These are phyloP conservation scores for Pachysandra terminalis DNA, from an alignment of 164 flowering plant genomes.

Conservation along the genomic window DNA sequence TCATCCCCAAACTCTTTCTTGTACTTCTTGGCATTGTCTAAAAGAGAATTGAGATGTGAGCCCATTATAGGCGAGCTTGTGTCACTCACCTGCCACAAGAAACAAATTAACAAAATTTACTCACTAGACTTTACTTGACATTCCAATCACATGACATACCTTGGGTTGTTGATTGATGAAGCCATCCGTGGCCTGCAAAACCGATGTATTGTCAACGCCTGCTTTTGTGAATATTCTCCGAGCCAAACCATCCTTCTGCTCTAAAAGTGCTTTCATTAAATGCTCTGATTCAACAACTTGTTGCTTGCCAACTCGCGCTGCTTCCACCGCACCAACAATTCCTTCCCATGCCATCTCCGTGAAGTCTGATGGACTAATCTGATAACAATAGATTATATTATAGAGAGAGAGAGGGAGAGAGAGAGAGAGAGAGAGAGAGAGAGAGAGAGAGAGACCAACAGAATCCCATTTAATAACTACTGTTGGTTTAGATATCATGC, in stretches of 20 bases:
- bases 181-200: conserved; percentile 74
- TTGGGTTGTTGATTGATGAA: conserved; percentile 80
- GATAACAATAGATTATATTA: conserved; percentile 4
- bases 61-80: conserved; percentile 80
- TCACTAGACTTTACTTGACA: neutral
- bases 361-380: conserved; percentile 56
- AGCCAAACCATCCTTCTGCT: conserved; percentile 95
- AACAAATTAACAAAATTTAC: neutral
- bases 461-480: too few species aligned
- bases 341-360: conserved; percentile 99
- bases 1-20: conserved; percentile 83
- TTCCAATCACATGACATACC: conserved; percentile 30
- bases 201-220: conserved; percentile 77
- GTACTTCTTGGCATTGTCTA: conserved; percentile 61
- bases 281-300: conserved; percentile 94
- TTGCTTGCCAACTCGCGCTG: conserved; percentile 67
- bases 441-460: too few species aligned
- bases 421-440: too few species aligned
- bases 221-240: conserved; percentile 88
- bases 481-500: too few species aligned
- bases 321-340: conserved; percentile 73
- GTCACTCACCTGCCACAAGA: conserved; percentile 66
- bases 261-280: conserved; percentile 88
- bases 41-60: conserved; percentile 42
- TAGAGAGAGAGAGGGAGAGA: neutral